Conservation (phyloP, 73 alveolate genomes). For the Paramecium octaurelia region DNA sequence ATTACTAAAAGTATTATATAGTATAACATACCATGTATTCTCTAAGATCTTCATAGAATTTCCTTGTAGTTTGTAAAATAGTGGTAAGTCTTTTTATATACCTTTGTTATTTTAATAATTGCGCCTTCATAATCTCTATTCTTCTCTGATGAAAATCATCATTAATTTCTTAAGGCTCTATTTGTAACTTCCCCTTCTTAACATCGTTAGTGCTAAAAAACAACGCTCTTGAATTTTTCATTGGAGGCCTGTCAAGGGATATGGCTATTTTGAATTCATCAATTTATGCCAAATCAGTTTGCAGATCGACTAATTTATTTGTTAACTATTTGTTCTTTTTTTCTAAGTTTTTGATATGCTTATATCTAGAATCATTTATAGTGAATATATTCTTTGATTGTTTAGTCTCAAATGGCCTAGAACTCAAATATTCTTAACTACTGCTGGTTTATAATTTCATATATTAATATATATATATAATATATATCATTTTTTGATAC, state of each 20-base stretch:
- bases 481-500: not conserved
- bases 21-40: not conserved
- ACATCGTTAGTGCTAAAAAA: not conserved
- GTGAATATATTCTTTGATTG: slow-evolving; percentile 28
- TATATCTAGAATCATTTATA: not conserved
- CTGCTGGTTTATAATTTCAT: no score
- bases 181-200: slow-evolving; percentile 28
- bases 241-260: not conserved
- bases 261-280: slow-evolving; percentile 39
- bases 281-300: not conserved
- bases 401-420: not conserved
- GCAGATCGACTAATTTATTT: not conserved
- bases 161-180: not conserved
- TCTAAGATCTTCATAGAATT: slow-evolving; percentile 28
- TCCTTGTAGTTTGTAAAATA: slow-evolving; percentile 8
- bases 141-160: slow-evolving; percentile 41
- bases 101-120: slow-evolving; percentile 16
- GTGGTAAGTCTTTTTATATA: slow-evolving; percentile 24
- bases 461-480: no score
- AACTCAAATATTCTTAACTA: not conserved
- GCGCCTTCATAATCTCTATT: slow-evolving; percentile 10
- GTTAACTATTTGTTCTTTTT: slow-evolving; percentile 18
- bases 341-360: slow-evolving; percentile 1
- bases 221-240: not conserved
- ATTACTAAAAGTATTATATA: not conserved